These are phyloP conservation scores for Lactarius vividus DNA, from an alignment of 768 basidiomycete species.

Conservation along the genomic window DNA sequence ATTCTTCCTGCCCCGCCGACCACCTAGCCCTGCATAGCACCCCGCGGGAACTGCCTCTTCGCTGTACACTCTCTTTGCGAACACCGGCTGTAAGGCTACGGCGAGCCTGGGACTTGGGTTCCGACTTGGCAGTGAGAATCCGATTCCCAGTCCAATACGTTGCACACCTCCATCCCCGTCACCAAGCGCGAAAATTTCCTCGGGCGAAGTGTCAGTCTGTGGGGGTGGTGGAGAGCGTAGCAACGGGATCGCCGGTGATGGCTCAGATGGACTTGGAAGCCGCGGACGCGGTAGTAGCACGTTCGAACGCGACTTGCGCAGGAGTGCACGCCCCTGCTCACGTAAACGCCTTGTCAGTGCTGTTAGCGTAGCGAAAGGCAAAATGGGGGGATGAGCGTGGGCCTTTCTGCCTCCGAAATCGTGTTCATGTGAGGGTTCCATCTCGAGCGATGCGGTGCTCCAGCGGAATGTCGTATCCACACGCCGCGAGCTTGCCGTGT, in stretches of 20 bases:
- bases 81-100: neutral
- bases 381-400: neutral
- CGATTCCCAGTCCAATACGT: constrained; percentile 27
- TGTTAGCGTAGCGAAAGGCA: constrained; percentile 1
- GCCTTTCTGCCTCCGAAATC: neutral
- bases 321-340: constrained; percentile 22
- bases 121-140: constrained; percentile 23
- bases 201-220: neutral
- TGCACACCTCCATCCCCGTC: constrained; percentile 19
- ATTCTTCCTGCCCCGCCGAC: constrained; percentile 13
- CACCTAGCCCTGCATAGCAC: constrained; percentile 19
- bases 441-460: constrained; percentile 24
- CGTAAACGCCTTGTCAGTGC: constrained; percentile 17
- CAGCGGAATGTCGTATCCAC: constrained; percentile 26
- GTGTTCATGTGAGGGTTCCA: neutral
- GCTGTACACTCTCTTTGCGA: neutral
- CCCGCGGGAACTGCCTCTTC: constrained; percentile 13
- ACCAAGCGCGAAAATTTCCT: constrained; percentile 8
- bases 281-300: constrained; percentile 15
- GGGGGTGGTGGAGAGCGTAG: neutral
- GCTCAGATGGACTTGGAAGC: neutral
- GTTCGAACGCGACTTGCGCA: constrained; percentile 23
- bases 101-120: neutral
- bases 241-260: neutral
- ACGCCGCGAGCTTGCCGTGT: constrained; percentile 12